A percentile compares a stretch with the other conserved stretches of the same genome.
These are phyloP conservation scores for Taiwanofungus camphoratus DNA, from an alignment of 1,284 basidiomycete genomes.

Conservation along the genomic window DNA sequence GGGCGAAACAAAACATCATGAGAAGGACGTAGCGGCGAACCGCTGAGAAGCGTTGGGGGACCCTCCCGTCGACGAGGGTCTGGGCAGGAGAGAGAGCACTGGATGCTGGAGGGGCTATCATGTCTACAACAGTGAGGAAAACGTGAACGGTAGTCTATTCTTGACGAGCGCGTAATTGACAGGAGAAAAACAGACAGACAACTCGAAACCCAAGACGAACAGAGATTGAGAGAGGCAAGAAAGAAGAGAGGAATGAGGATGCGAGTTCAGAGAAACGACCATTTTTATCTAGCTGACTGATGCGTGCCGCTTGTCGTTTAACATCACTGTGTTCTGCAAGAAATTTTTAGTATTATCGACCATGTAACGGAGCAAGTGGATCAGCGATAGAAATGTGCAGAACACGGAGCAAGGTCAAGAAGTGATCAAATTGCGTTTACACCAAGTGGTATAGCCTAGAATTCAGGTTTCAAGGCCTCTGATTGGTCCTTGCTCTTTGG, in stretches of 20 bases:
- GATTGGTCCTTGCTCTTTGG: too few species aligned
- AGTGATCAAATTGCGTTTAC: too few species aligned
- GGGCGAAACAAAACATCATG: constrained; percentile 39
- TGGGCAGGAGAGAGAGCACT: constrained; percentile 19
- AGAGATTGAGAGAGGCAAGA: not conserved
- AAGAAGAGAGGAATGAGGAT: constrained; percentile 1
- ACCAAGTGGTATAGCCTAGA: too few species aligned
- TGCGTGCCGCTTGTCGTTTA: not conserved
- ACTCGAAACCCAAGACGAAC: constrained; percentile 3
- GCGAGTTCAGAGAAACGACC: not conserved
- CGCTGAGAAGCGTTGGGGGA: constrained; percentile 22
- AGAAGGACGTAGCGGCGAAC: constrained; percentile 30
- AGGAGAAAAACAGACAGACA: not conserved
- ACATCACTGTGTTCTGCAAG: not conserved
- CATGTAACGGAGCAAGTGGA: too few species aligned
- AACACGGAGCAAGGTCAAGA: too few species aligned
- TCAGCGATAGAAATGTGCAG: too few species aligned
- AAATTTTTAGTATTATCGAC: not conserved
- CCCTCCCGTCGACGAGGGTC: constrained; percentile 24
- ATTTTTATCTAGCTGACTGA: not conserved
- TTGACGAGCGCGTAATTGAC: not conserved
- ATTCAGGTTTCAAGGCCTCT: too few species aligned
- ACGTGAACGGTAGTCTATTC: not conserved
- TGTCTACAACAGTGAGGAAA: constrained; percentile 7
- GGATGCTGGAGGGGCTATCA: constrained; percentile 15